Conservation (phyloP, 1,284 basidiomycete species). For the Jaminaea rosea region DNA sequence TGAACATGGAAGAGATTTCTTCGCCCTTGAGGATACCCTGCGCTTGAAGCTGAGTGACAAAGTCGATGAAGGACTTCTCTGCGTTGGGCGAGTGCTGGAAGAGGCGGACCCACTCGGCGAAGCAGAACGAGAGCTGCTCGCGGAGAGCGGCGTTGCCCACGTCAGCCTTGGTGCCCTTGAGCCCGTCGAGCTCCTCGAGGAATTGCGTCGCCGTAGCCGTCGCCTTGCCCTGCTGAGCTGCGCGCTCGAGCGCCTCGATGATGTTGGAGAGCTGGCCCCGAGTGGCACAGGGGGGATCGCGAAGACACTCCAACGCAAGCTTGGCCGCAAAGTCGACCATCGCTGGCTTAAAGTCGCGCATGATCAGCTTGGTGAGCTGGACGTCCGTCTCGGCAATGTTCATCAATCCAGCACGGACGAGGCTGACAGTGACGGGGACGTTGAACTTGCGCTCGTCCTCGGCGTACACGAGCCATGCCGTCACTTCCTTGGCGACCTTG, state of each 20-base stretch:
- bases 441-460: constrained; percentile 93
- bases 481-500: constrained; percentile 91
- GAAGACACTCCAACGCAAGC: constrained; percentile 76
- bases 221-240: constrained; percentile 61
- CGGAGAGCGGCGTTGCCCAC: constrained; percentile 46
- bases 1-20: constrained; percentile 94
- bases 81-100: constrained; percentile 81
- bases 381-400: constrained; percentile 72
- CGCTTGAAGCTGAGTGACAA: constrained; percentile 89
- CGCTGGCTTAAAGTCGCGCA: constrained; percentile 62
- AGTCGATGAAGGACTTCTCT: constrained; percentile 94
- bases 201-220: constrained; percentile 63
- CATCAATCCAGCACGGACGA: constrained; percentile 75
- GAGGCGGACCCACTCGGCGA: constrained; percentile 80
- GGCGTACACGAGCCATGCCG: constrained; percentile 90
- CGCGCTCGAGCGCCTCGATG: constrained; percentile 64
- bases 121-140: constrained; percentile 55
- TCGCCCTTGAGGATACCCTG: constrained; percentile 94
- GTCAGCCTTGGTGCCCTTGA: constrained; percentile 40
- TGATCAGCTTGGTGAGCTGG: constrained; percentile 78
- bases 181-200: constrained; percentile 57
- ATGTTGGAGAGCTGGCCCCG: constrained; percentile 71
- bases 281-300: constrained; percentile 62
- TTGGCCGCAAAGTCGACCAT: constrained; percentile 74
- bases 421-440: constrained; percentile 79